phyloP scores from a whole-genome alignment of 2,329 filamentous ascomycete genomes.

The Lecanicillium sp. region DNA sequence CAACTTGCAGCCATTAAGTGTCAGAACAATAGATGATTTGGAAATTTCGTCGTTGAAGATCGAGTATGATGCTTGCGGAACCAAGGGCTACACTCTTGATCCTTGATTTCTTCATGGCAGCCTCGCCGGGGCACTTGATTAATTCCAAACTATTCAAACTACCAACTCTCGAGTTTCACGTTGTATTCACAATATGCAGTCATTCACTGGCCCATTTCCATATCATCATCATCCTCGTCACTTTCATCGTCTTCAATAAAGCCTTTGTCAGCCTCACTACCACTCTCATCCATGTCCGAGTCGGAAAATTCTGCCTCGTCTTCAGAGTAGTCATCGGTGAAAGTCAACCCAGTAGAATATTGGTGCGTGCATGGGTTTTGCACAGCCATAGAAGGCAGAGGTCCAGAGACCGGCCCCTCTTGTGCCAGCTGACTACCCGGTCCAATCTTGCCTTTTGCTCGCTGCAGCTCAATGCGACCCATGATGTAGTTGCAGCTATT shows the following conservation, averaged over 20 bases:
- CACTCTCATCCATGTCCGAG: no score
- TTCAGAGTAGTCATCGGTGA: constrained; percentile 6
- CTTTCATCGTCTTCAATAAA: no score
- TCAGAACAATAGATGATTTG: constrained; percentile 15
- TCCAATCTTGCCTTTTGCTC: constrained; percentile 1
- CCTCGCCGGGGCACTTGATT: neutral
- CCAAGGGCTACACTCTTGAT: neutral
- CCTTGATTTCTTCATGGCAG: neutral
- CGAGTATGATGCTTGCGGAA: constrained; percentile 1
- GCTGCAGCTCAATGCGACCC: constrained; percentile 4
- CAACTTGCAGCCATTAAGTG: constrained; percentile 17
- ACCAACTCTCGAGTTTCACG: no score
- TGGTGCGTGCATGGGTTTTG: no score
- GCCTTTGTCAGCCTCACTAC: no score
- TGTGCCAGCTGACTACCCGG: neutral
- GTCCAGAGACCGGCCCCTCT: no score
- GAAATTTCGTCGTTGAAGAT: constrained; percentile 4
- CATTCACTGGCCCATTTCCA: neutral
- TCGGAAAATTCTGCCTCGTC: constrained; percentile 7
- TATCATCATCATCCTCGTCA: neutral
- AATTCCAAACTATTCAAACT: neutral
- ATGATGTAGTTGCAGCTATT: constrained; percentile 6
- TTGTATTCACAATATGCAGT: no score
- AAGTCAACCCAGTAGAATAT: neutral
- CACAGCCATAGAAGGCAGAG: no score